Base-by-base conservation (phyloP, 2,329 filamentous ascomycete species). In the Ceratocystis lukuohia region DNA sequence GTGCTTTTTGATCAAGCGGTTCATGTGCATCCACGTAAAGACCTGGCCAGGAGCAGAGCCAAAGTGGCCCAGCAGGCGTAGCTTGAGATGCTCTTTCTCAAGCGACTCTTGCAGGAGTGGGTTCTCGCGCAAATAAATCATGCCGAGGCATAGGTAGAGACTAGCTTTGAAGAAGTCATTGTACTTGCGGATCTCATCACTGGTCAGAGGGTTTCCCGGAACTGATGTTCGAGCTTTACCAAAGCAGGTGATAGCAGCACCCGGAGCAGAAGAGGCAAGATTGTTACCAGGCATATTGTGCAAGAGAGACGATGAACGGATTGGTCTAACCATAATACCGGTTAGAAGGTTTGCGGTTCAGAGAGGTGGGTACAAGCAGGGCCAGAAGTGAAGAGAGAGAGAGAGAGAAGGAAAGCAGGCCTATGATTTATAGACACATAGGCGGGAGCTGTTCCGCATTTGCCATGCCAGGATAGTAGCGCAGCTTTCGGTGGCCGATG, bases 1-100 rank as follows among this genome's bases (percentile, higher is more conserved):
- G 72, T 90, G 88, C 75, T 91, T 91, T 75, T 88, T 90, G 79
- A 91, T 90, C 68, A 91, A 77, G 44, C 88, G 85, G 75, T 91
- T 91, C 80, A 90, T 88, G 76, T 91, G 88, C 77, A 91, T 88
- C 74, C 86, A 91, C 44, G 87, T 88, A 75, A 92, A 91, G 67
- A 87, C 85, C 75, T 91, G 88, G 15, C 88, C 88, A n/a, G 88
- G 85, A 62, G 88, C 88, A 2, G 87, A 89, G 65, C 88, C 88
- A 80, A 89, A 92, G 73, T 92, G 88, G 48, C 88, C 88, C 1
- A 92, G 79, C 7, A 91, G 78, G 70, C 88, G 84, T 68, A 82
- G 80, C 76, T 92, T 92, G 76, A 91, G 79, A 72, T 91, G 86
- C 65, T 89, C 84, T 41, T 82, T 77, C 70, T 83, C 83, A 69